A percentile compares a stretch with the other conserved stretches of the same genome.
Conservation (phyloP, 2,329 filamentous ascomycete genomes). For the Colletotrichum horii region DNA sequence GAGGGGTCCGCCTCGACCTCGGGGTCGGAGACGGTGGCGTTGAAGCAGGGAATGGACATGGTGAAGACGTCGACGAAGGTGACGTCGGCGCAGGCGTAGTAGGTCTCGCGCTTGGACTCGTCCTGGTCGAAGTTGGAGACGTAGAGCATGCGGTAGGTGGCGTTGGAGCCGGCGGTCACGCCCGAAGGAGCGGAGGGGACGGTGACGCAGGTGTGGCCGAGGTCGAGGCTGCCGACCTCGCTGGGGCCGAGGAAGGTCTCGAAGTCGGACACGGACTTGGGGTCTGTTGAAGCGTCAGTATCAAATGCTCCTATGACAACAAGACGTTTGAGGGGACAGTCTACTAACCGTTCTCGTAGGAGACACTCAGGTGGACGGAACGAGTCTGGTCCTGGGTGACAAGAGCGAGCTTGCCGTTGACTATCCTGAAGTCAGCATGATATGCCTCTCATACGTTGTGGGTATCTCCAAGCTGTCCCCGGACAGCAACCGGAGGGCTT, state of each 20-base stretch:
- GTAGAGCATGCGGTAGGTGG: constrained; percentile 56
- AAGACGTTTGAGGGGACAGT: not conserved
- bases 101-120: constrained; percentile 45
- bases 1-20: constrained; percentile 25
- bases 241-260: constrained; percentile 39
- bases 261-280: constrained; percentile 43
- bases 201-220: constrained; percentile 51
- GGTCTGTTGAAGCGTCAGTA: constrained; percentile 33
- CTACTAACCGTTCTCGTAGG: constrained; percentile 52
- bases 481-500: not conserved
- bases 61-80: constrained; percentile 44
- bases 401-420: constrained; percentile 58
- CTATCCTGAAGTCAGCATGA: constrained; percentile 32
- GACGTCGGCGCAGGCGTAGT: constrained; percentile 57
- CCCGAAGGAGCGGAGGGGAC: constrained; percentile 37
- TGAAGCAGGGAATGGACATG: constrained; percentile 46
- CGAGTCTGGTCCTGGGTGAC: constrained; percentile 63
- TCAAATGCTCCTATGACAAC: not conserved
- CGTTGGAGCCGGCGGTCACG: constrained; percentile 45
- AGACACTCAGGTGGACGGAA: constrained; percentile 57
- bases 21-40: constrained; percentile 38
- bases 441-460: not conserved
- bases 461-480: not conserved
- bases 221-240: constrained; percentile 42
- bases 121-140: constrained; percentile 45